phyloP scores from a whole-genome alignment of 1,284 basidiomycete genomes.

The Ceratobasidium sp. region DNA sequence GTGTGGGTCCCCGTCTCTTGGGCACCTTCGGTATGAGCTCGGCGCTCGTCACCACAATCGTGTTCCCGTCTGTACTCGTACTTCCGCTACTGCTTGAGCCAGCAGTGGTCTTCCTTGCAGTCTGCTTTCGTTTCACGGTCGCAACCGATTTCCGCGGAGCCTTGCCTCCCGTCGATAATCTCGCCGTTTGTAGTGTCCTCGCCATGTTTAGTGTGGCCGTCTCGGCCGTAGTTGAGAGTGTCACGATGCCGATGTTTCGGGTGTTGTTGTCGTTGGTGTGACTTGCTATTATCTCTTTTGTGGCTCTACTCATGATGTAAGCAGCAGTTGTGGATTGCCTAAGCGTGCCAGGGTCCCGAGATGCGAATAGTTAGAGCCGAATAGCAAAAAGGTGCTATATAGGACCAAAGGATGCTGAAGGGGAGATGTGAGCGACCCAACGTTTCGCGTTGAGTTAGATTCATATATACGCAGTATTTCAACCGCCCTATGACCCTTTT shows the following conservation, averaged over 20 bases:
- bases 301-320: background rate
- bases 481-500: no score
- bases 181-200: constrained; percentile 46
- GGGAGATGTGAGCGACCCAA: no score
- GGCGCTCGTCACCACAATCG: constrained; percentile 28
- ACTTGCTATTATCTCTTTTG: background rate
- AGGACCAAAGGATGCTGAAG: no score
- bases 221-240: background rate
- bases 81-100: background rate
- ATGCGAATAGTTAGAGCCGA: no score
- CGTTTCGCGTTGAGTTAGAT: no score
- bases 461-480: no score
- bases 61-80: background rate
- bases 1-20: constrained; percentile 4
- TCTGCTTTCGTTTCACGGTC: constrained; percentile 10
- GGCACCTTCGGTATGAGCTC: constrained; percentile 34
- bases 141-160: constrained; percentile 26
- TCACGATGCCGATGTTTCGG: background rate
- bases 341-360: background rate
- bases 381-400: no score
- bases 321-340: background rate
- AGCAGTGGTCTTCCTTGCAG: constrained; percentile 17
- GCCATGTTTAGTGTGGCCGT: constrained; percentile 41
- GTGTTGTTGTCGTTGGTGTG: background rate
- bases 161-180: constrained; percentile 40